Evolutionary conservation across 768 basidiomycete species (phyloP), one percentile per base, ranked within the genome.

Genomic region (Agaricus sinodeliciosus): DNA sequence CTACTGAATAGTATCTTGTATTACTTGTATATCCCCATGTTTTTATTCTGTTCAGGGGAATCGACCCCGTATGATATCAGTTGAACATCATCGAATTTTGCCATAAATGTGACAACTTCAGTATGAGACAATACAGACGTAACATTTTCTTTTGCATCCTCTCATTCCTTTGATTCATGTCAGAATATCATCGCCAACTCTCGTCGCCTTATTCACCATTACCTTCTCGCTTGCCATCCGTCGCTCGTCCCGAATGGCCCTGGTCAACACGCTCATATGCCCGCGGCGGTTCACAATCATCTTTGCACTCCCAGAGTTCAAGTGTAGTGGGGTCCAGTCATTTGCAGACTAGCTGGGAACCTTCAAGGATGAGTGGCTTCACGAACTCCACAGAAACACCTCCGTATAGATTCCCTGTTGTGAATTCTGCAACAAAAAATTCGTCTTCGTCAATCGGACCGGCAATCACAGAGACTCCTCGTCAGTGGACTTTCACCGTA

Each of bases 401-500:
- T 16, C 36, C 59, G 57, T 36, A 49, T 15, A 55, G 59, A 54
- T 57, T 50, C 12, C 57, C 52, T 28, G 49, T 49, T 11, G 60
- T 58, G 6, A 28, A 31, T 7, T 57, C 64, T 22, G 65, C 54
- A 44, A 55, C 58, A 13, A 50, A 43, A 22, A 43, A 37, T 15
- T 50, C 60, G 5, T 61, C 58, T 16, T 63, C 65, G 16, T 59
- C 60, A 3, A 64, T 68, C 64, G 52, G 59, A 7, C 55, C 51
- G 45, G 62, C 61, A 15, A 72, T 69, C 49, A 75, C 78, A 18
- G 75, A 78, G 16, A 82, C 75, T 11, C 69, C 75, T 12, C 69
- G 79, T 34, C 83, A 86, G 57, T 85, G 84, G 84, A 72, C 78
- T 3, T 83, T 84, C 59, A 77, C 76, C 58, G 85, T 81, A 61